A percentile compares a stretch with the other conserved stretches of the same genome.
phyloP scores from a whole-genome alignment of 2,329 filamentous ascomycete genomes.

The Paraconiothyrium brasiliense region DNA sequence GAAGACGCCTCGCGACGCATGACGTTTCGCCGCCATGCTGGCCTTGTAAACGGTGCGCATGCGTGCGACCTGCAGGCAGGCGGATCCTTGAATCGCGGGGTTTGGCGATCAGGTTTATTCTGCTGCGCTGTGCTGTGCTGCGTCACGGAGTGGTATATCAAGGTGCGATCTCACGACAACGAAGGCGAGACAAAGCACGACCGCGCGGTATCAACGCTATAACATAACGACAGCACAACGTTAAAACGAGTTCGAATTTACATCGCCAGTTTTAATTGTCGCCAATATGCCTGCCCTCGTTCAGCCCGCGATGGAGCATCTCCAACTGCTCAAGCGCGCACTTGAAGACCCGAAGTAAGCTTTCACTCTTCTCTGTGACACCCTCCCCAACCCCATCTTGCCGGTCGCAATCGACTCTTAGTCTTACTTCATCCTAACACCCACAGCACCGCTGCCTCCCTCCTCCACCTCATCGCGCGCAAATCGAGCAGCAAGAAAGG shows the following conservation, averaged over 20 bases:
- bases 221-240: too few species aligned
- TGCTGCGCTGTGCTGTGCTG: too few species aligned
- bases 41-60: neutral
- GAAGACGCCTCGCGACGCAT: neutral
- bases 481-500: constrained; percentile 1
- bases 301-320: neutral
- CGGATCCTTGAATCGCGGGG: neutral
- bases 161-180: too few species aligned
- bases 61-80: neutral
- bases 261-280: too few species aligned
- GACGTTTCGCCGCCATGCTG: neutral
- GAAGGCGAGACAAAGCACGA: too few species aligned
- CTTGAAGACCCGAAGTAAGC: constrained; percentile 18
- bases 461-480: constrained; percentile 18
- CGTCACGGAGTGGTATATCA: neutral
- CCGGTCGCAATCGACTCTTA: too few species aligned
- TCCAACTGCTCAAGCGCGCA: constrained; percentile 7
- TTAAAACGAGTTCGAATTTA: too few species aligned
- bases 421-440: neutral
- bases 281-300: constrained; percentile 13
- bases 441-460: constrained; percentile 6
- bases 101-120: neutral
- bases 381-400: too few species aligned
- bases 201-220: too few species aligned
- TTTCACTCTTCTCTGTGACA: neutral